phyloP scores from a whole-genome alignment of 768 basidiomycete genomes.

The Cystofilobasidium bisporidii region DNA sequence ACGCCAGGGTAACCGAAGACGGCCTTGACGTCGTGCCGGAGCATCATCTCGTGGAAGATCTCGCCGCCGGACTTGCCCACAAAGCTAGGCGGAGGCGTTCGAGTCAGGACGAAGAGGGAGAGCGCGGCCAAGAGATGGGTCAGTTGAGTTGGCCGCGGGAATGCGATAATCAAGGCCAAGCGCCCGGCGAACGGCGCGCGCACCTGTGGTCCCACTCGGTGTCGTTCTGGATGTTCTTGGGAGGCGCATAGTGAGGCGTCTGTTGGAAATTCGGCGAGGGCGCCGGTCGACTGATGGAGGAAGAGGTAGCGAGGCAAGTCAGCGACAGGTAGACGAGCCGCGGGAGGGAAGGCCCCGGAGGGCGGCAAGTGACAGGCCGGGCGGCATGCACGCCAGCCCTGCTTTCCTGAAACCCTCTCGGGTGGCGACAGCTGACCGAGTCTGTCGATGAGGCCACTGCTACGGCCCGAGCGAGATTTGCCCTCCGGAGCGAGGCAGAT shows the following conservation, averaged over 20 bases:
- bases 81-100: conserved; percentile 44
- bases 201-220: conserved; percentile 27
- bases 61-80: conserved; percentile 90
- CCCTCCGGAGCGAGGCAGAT: no score
- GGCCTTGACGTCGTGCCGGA: conserved; percentile 88
- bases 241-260: conserved; percentile 7
- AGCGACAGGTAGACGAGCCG: no score
- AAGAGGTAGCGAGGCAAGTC: background rate
- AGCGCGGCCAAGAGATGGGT: background rate
- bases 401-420: no score
- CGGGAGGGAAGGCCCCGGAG: no score
- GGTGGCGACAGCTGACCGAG: no score
- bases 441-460: no score
- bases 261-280: conserved; percentile 26
- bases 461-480: no score
- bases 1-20: conserved; percentile 90
- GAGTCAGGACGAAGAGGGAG: background rate
- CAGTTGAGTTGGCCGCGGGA: background rate
- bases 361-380: no score
- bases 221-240: conserved; percentile 4
- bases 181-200: background rate
- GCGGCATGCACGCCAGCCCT: no score
- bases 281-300: background rate
- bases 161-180: background rate
- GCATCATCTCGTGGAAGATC: conserved; percentile 99